These are phyloP conservation scores for Rhinocladiella similis DNA, from an alignment of 2,329 filamentous ascomycete species.

Conservation along the genomic window DNA sequence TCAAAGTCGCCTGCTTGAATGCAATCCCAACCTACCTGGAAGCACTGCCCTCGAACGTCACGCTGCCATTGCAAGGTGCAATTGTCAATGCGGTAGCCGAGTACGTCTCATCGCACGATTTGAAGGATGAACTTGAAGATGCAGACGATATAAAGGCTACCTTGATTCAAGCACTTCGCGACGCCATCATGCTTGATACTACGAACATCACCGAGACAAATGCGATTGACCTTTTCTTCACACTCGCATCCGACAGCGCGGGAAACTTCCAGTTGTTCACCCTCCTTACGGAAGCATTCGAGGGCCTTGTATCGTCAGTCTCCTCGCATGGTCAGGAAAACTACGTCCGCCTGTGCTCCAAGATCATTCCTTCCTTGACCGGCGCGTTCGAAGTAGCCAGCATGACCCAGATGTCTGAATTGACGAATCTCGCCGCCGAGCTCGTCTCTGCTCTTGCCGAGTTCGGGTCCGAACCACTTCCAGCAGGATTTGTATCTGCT, in stretches of 20 bases:
- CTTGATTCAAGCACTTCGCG: slow-evolving; percentile 79
- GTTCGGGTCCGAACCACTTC: slow-evolving; percentile 80
- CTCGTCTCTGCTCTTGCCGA: slow-evolving; percentile 78
- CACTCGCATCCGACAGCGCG: slow-evolving; percentile 82
- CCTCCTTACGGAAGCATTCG: slow-evolving; percentile 86
- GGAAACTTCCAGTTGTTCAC: slow-evolving; percentile 88
- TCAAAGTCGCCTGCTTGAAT: slow-evolving; percentile 89
- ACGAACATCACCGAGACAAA: slow-evolving; percentile 70
- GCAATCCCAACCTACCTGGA: slow-evolving; percentile 71
- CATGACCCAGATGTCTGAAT: slow-evolving; percentile 77
- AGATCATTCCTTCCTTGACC: slow-evolving; percentile 82
- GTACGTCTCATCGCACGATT: slow-evolving; percentile 78
- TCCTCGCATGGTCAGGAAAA: slow-evolving; percentile 61
- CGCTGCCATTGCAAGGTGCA: slow-evolving; percentile 59
- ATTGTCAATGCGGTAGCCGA: slow-evolving; percentile 64
- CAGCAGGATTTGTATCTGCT: slow-evolving; percentile 78
- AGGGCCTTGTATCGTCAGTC: slow-evolving; percentile 66
- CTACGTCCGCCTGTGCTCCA: slow-evolving; percentile 77
- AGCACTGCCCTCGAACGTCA: slow-evolving; percentile 51
- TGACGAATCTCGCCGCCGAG: slow-evolving; percentile 85
- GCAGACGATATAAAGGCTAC: slow-evolving; percentile 91
- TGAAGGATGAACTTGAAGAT: slow-evolving; percentile 74
- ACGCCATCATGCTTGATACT: slow-evolving; percentile 78
- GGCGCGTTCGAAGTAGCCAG: slow-evolving; percentile 87
- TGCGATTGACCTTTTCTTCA: slow-evolving; percentile 78